These are phyloP conservation scores for Geoglossum cookeanum DNA, from an alignment of 2,329 filamentous ascomycete genomes.

Conservation along the genomic window DNA sequence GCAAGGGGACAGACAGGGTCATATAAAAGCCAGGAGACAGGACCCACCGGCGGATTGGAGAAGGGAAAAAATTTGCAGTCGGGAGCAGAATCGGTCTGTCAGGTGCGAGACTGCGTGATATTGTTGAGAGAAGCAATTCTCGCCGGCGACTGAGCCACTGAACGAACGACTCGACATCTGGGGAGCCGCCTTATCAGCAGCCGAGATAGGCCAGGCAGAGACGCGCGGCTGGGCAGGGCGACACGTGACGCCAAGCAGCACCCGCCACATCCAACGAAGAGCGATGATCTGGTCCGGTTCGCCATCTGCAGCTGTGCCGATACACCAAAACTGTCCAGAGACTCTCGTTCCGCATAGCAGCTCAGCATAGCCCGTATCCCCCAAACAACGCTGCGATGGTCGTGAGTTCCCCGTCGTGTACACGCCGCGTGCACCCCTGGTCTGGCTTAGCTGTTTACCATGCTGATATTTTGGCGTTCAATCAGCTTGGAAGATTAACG, in stretches of 20 bases:
- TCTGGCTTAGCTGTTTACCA: constrained; percentile 19
- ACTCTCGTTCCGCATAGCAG: neutral
- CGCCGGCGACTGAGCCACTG: neutral
- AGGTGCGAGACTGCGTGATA: neutral
- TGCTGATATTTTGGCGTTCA: neutral
- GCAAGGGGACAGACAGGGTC: neutral
- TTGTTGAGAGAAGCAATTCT: neutral
- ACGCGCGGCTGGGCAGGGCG: neutral
- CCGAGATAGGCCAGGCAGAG: neutral
- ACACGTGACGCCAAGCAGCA: neutral
- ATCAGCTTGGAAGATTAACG: constrained; percentile 79
- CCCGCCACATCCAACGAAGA: neutral
- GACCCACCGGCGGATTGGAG: neutral
- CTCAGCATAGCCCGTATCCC: neutral
- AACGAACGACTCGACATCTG: neutral
- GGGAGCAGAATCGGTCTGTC: neutral
- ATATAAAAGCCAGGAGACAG: neutral
- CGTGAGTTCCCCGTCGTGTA: neutral
- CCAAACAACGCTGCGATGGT: constrained; percentile 20
- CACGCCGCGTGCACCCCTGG: constrained; percentile 51
- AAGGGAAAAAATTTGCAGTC: neutral
- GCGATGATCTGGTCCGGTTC: neutral
- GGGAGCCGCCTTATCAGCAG: neutral
- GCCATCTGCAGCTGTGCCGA: neutral
- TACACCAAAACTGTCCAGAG: neutral